Conservation (phyloP, 192 early-diverging fungal genomes). For the Cladochytrium replicatum region DNA sequence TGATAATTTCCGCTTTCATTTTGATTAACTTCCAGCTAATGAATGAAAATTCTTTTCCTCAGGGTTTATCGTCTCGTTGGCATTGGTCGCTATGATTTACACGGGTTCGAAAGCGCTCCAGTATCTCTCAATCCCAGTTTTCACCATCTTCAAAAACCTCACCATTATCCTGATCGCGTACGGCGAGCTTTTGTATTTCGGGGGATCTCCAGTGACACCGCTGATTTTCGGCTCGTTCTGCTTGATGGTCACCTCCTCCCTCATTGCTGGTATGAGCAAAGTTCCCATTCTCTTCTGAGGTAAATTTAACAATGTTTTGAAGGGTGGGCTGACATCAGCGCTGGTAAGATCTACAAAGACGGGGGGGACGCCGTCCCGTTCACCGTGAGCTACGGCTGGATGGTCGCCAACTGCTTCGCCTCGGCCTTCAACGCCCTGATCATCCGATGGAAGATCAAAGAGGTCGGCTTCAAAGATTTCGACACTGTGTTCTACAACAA, state of each 20-base stretch:
- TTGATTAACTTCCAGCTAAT: neutral
- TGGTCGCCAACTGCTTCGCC: constrained; percentile 83
- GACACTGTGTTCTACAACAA: constrained; percentile 99
- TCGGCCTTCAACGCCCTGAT: constrained; percentile 80
- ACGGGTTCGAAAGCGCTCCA: constrained; percentile 91
- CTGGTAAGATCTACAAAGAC: constrained; percentile 24
- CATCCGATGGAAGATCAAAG: constrained; percentile 83
- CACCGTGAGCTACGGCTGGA: constrained; percentile 53
- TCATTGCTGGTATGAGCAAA: constrained; percentile 32
- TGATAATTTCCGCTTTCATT: constrained; percentile 1
- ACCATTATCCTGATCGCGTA: constrained; percentile 97
- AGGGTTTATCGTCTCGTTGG: constrained; percentile 75
- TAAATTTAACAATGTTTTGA: too few relatives aligned
- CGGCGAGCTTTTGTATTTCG: constrained; percentile 75
- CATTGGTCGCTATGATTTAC: constrained; percentile 91
- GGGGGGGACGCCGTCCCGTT: neutral
- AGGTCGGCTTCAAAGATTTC: constrained; percentile 91
- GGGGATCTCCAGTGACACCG: constrained; percentile 63
- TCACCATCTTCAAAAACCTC: constrained; percentile 97
- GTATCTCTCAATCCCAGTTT: constrained; percentile 85
- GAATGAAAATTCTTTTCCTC: neutral
- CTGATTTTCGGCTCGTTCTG: constrained; percentile 74
- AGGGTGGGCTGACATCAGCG: constrained; percentile 32
- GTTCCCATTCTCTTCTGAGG: too few relatives aligned
- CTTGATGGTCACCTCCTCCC: constrained; percentile 27